phyloP scores from a whole-genome alignment of 805 yeast species.

The Myxozyma geophila region DNA sequence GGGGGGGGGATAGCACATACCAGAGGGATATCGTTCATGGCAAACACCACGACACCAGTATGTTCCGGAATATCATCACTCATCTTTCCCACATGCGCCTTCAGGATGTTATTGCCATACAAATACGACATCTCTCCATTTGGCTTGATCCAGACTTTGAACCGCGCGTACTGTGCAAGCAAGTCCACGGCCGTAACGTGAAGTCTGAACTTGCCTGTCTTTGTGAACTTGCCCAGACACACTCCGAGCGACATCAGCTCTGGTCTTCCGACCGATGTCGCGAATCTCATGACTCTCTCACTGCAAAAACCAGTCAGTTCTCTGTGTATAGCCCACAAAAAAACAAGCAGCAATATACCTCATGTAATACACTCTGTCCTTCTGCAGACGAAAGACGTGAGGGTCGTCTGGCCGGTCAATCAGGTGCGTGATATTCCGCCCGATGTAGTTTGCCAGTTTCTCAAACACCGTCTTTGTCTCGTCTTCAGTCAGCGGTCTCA shows the following conservation, averaged over 20 bases:
- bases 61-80: slow-evolving; percentile 98
- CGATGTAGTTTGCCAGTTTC: slow-evolving; percentile 93
- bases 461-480: slow-evolving; percentile 96
- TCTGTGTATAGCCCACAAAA: neutral
- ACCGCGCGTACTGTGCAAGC: slow-evolving; percentile 84
- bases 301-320: slow-evolving; percentile 1
- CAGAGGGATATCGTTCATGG: slow-evolving; percentile 88
- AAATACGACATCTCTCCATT: slow-evolving; percentile 99
- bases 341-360: slow-evolving; percentile 36
- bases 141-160: slow-evolving; percentile 92
- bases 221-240: slow-evolving; percentile 95
- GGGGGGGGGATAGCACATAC: too few species aligned
- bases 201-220: slow-evolving; percentile 93
- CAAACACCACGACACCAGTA: slow-evolving; percentile 88
- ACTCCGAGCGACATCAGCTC: slow-evolving; percentile 91
- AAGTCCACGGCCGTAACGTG: slow-evolving; percentile 90
- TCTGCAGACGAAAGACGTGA: slow-evolving; percentile 93
- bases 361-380: slow-evolving; percentile 94
- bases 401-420: slow-evolving; percentile 84
- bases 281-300: slow-evolving; percentile 56
- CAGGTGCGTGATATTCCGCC: slow-evolving; percentile 87
- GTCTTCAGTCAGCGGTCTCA: slow-evolving; percentile 96
- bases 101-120: slow-evolving; percentile 93
- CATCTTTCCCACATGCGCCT: slow-evolving; percentile 96
- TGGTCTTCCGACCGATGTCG: slow-evolving; percentile 87